These are phyloP conservation scores for Wickerhamiella siamensis DNA, from an alignment of 805 yeast species.

Conservation along the genomic window DNA sequence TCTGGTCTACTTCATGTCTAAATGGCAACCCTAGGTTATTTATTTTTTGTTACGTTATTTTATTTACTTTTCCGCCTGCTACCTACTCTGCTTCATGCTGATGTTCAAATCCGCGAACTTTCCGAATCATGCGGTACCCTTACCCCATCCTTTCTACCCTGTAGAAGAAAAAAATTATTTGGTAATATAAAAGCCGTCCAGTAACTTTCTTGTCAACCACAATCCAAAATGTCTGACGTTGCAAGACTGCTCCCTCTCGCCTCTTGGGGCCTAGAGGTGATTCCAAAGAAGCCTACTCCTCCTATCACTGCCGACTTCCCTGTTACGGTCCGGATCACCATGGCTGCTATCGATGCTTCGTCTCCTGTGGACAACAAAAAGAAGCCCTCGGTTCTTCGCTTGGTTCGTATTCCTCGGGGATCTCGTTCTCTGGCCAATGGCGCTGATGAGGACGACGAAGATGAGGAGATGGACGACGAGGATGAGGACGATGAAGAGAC, in stretches of 20 bases:
- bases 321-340: slow-evolving; percentile 75
- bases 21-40: no score
- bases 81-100: no score
- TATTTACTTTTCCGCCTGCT: no score
- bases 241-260: slow-evolving; percentile 59
- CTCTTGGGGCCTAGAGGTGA: slow-evolving; percentile 68
- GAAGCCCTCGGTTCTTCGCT: slow-evolving; percentile 79
- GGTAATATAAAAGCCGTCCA: background rate
- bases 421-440: slow-evolving; percentile 25
- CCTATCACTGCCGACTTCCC: slow-evolving; percentile 81
- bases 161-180: background rate
- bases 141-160: background rate
- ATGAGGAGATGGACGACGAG: slow-evolving; percentile 27
- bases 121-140: background rate
- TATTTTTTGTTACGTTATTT: no score
- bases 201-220: background rate
- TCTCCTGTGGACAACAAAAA: slow-evolving; percentile 38
- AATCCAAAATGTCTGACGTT: slow-evolving; percentile 1
- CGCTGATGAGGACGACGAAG: slow-evolving; percentile 18
- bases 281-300: slow-evolving; percentile 77
- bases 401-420: slow-evolving; percentile 31
- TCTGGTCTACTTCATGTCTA: no score
- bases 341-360: slow-evolving; percentile 92
- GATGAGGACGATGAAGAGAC: slow-evolving; percentile 43
- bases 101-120: no score